Evolutionary conservation across 371 early-diverging fungal genomes (phyloP).

Genomic region (Actinomortierella wolfii): DNA sequence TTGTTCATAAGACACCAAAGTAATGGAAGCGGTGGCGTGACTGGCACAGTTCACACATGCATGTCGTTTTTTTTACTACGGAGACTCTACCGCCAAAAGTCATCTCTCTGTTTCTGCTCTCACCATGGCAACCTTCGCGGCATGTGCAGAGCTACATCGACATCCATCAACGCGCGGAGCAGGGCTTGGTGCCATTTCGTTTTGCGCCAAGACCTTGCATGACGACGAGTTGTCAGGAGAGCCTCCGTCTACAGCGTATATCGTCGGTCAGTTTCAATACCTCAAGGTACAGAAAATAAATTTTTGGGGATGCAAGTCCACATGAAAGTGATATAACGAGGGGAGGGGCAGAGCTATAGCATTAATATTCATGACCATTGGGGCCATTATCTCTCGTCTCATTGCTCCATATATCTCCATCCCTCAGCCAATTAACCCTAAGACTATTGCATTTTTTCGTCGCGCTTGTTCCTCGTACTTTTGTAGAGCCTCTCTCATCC

Average conservation of each 20-base stretch:
- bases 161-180: slow-evolving; percentile 40
- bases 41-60: too few species aligned
- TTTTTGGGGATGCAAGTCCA: too few species aligned
- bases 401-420: not conserved
- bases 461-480: not conserved
- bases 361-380: not conserved
- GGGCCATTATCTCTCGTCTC: too few species aligned
- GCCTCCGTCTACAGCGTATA: slow-evolving; percentile 59
- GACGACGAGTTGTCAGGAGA: slow-evolving; percentile 42
- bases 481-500: slow-evolving; percentile 58
- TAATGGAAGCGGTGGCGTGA: too few species aligned
- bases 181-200: slow-evolving; percentile 44
- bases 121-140: slow-evolving; percentile 40
- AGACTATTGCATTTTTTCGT: too few species aligned
- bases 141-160: slow-evolving; percentile 40
- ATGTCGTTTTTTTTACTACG: too few species aligned
- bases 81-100: too few species aligned
- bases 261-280: slow-evolving; percentile 62
- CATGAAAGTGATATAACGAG: not conserved
- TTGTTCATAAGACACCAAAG: too few species aligned
- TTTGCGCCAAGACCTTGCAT: slow-evolving; percentile 36
- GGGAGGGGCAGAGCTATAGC: too few species aligned
- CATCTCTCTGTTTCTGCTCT: not conserved
- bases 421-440: not conserved
- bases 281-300: too few species aligned